Evolutionary conservation across 2,329 filamentous ascomycete species (phyloP), one percentile per base, ranked within the genome.

Genomic region (Cladobotryum protrusum): DNA sequence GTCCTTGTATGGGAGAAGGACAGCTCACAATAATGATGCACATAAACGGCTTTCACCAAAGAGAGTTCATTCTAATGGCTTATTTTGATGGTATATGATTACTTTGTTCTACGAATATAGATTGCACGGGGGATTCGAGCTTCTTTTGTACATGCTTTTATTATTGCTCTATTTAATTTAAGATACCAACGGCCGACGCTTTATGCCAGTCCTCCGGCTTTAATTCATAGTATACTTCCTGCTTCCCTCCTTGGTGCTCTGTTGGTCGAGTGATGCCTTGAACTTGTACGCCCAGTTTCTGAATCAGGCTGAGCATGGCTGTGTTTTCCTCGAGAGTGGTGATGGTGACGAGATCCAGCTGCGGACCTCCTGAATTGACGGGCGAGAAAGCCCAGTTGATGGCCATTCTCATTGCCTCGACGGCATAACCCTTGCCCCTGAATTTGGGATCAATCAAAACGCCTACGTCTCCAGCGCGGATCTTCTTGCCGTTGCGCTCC

Each of bases 1-100:
- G 60, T 72, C 14, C 52, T 73, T 50, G 63, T 72, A 9, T 73
- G 71, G 71, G 65, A 71, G 48, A 54, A 54, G 24, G 24, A 29
- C 24, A 29, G 11, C 6, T 29, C 24, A 9, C 24, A 29, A 29
- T 29, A 29, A 29, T 29, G 24, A 29, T 29, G 6, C 24, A 29
- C 24, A 29, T 8, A 6, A 29, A 29, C 24, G 24, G 6, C 24
- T 8, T 29, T 29, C 24, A 29, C 24, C 11, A 29, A 29, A 29
- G 24, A 8, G 24, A 2, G 6, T 29, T 29, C 24, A 29, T 29
- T 29, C 6, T 29, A 29, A 29, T 29, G 24, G 24, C 24, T 29
- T 29, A 29, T 29, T 29, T 29, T 29, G 11, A 29, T 29, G 24
- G 24, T 29, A 29, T 29, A 29, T 29, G 24, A 29, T 29, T 29